Evolutionary conservation across 257 asterid species (phyloP).

Genomic region (Cynanchum wilfordii): DNA sequence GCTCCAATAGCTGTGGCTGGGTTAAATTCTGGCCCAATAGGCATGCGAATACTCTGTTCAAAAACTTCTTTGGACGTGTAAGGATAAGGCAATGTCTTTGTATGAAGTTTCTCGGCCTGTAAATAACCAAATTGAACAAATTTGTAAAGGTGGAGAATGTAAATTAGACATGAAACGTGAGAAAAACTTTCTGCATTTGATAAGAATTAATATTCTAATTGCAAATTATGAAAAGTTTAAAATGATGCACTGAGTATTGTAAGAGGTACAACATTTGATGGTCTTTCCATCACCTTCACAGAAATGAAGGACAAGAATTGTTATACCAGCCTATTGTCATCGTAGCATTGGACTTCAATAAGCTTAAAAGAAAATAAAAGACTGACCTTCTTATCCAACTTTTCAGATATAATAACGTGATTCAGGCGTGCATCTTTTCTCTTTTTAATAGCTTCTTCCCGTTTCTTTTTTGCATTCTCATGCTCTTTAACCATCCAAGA

Average conservation of each 20-base stretch:
- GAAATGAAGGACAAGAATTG: not conserved
- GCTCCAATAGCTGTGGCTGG: slow-evolving; percentile 68
- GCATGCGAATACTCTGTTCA: slow-evolving; percentile 85
- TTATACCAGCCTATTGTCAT: not conserved
- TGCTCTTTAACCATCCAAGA: slow-evolving; percentile 82
- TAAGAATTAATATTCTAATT: not conserved
- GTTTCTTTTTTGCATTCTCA: slow-evolving; percentile 62
- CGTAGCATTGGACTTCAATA: not conserved
- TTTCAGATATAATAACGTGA: slow-evolving; percentile 91
- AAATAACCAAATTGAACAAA: slow-evolving; percentile 8
- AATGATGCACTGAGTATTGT: not conserved
- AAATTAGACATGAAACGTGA: not conserved
- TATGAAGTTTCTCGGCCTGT: slow-evolving; percentile 82
- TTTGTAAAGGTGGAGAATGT: not conserved
- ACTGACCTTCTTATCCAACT: slow-evolving; percentile 77
- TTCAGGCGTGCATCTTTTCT: slow-evolving; percentile 82
- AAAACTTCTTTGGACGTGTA: slow-evolving; percentile 71
- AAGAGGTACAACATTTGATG: not conserved
- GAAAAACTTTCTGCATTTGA: not conserved
- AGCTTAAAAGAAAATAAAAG: not conserved
- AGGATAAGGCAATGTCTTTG: slow-evolving; percentile 82
- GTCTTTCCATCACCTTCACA: not conserved
- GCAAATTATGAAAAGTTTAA: not conserved
- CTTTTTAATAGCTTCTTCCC: slow-evolving; percentile 76
- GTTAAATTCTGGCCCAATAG: slow-evolving; percentile 89